These are phyloP conservation scores for Acacia acuminata DNA, from an alignment of 306 rosid species.

Conservation along the genomic window DNA sequence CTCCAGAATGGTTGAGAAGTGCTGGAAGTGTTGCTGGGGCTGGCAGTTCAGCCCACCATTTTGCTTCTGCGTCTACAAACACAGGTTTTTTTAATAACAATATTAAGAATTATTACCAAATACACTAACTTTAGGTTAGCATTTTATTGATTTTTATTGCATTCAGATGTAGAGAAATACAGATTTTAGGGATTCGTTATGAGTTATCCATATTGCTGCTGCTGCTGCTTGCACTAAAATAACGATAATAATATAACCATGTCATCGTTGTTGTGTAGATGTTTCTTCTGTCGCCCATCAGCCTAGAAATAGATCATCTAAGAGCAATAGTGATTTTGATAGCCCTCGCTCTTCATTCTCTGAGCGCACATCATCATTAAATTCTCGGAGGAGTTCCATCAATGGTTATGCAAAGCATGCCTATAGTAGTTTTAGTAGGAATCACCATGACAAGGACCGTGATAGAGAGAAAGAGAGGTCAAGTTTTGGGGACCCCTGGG, in stretches of 20 bases:
- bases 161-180: slow-evolving; percentile 3
- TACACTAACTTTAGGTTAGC: background rate
- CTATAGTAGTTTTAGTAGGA: slow-evolving; percentile 90
- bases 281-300: slow-evolving; percentile 51
- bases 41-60: slow-evolving; percentile 89
- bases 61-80: slow-evolving; percentile 64
- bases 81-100: slow-evolving; percentile 49
- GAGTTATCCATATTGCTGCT: background rate
- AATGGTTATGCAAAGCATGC: slow-evolving; percentile 96
- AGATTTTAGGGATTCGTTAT: background rate
- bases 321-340: slow-evolving; percentile 67
- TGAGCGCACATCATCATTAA: slow-evolving; percentile 81
- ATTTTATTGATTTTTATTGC: background rate
- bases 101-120: background rate
- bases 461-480: slow-evolving; percentile 92
- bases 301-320: slow-evolving; percentile 68
- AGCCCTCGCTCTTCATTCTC: slow-evolving; percentile 72
- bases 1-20: slow-evolving; percentile 98
- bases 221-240: background rate
- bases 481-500: slow-evolving; percentile 72
- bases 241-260: background rate
- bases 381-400: slow-evolving; percentile 71
- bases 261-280: slow-evolving; percentile 53
- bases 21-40: slow-evolving; percentile 85
- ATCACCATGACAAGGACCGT: slow-evolving; percentile 93